Percentiles rank a stretch among this genome's conserved stretches.
Evolutionary conservation across 2,329 filamentous ascomycete species (phyloP).

Genomic region (Aspergillus sp.): DNA sequence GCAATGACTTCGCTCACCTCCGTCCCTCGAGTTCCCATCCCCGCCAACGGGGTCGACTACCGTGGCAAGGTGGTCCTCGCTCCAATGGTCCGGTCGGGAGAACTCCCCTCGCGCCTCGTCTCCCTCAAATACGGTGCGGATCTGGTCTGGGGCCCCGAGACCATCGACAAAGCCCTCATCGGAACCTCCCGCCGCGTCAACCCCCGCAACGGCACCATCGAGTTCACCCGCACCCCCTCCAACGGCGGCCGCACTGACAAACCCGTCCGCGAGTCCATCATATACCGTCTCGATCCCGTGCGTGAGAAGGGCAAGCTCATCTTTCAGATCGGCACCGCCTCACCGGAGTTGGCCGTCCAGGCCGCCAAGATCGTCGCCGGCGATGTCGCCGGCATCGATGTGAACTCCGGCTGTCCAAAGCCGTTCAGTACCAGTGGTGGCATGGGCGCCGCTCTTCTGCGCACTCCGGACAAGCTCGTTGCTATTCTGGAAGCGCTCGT

Average conservation of each 20-base stretch:
- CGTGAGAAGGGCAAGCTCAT: conserved; percentile 74
- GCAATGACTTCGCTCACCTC: conserved; percentile 52
- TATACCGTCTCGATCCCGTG: conserved; percentile 80
- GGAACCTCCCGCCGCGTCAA: conserved; percentile 79
- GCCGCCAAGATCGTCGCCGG: conserved; percentile 80
- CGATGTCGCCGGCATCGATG: conserved; percentile 91
- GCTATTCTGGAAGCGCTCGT: conserved; percentile 83
- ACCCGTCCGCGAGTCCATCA: conserved; percentile 60
- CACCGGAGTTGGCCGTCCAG: conserved; percentile 76
- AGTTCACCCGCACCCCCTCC: conserved; percentile 76
- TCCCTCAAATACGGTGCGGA: conserved; percentile 95
- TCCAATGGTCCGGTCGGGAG: conserved; percentile 97
- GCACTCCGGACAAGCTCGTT: conserved; percentile 78
- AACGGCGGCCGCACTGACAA: conserved; percentile 54
- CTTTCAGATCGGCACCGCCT: conserved; percentile 88
- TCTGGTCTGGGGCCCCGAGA: conserved; percentile 96
- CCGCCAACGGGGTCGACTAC: conserved; percentile 86
- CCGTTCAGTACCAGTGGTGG: conserved; percentile 90
- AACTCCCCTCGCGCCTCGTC: conserved; percentile 83
- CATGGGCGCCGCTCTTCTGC: conserved; percentile 90
- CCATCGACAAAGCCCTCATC: conserved; percentile 87
- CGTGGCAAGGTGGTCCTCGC: conserved; percentile 90
- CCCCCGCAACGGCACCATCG: conserved; percentile 72
- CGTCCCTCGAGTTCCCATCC: conserved; percentile 74
- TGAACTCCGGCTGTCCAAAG: conserved; percentile 98